A percentile compares a stretch with the other conserved stretches of the same genome.
Evolutionary conservation across 108 stramenopile genomes (phyloP).

Genomic region (Skeletonema grethae): DNA sequence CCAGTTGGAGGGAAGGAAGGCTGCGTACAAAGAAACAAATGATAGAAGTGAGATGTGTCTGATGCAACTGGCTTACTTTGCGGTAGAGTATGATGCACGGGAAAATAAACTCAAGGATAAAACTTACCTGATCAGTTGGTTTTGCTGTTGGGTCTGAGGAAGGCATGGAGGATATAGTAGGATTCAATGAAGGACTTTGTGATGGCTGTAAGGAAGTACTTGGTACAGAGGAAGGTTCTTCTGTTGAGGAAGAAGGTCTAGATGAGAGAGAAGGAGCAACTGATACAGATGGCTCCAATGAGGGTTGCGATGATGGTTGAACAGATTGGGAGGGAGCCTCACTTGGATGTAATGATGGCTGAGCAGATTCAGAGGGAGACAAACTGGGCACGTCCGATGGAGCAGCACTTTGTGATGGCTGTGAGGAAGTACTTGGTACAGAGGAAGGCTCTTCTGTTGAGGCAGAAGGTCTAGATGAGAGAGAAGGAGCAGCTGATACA

Average conservation of each 20-base stretch:
- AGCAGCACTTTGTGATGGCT: not conserved
- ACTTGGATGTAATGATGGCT: too few species aligned
- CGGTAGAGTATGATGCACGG: not conserved
- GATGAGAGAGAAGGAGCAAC: not conserved
- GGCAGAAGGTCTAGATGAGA: not conserved
- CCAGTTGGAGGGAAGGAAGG: constrained; percentile 38
- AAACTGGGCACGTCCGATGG: too few species aligned
- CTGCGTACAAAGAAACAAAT: constrained; percentile 2
- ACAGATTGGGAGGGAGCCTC: not conserved
- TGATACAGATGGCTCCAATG: not conserved
- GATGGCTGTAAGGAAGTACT: not conserved
- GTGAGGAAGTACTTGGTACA: not conserved
- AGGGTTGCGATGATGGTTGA: not conserved
- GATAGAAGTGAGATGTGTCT: not conserved
- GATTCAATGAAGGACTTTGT: not conserved
- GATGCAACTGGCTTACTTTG: not conserved
- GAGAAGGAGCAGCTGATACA: not conserved
- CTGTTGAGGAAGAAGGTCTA: not conserved
- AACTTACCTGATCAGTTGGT: constrained; percentile 4
- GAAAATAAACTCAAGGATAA: too few species aligned
- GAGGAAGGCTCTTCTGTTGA: constrained; percentile 1
- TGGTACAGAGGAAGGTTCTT: not conserved
- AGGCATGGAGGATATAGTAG: not conserved
- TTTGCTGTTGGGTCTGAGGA: not conserved
- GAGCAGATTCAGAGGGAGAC: too few species aligned